Conservation (phyloP, 148 eudicot species). For the Fagopyrum esculentum region DNA sequence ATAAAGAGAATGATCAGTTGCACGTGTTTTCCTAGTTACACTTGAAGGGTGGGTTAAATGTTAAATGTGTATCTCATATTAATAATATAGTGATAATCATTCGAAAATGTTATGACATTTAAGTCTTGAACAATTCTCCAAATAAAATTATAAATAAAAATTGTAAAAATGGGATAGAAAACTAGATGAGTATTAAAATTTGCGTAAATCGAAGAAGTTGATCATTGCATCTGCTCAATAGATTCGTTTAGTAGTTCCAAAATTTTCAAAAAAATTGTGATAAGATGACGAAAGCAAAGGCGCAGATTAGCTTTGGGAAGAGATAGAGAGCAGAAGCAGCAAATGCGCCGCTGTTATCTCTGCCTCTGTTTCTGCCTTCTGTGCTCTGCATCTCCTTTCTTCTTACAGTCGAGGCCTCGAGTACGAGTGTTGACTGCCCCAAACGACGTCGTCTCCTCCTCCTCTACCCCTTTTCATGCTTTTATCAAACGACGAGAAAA, state of each 20-base stretch:
- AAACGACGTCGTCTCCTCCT: slow-evolving; percentile 5
- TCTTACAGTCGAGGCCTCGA: background rate
- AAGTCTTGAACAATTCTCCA: too few species aligned
- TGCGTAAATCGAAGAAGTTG: background rate
- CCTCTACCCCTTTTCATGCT: background rate
- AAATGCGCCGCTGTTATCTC: slow-evolving; percentile 10
- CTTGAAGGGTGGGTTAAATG: too few species aligned
- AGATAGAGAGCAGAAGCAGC: slow-evolving; percentile 6
- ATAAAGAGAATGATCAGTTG: too few species aligned
- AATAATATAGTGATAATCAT: too few species aligned
- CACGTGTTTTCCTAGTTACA: too few species aligned
- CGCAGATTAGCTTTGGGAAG: slow-evolving; percentile 4
- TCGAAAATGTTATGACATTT: too few species aligned
- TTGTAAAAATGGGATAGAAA: background rate
- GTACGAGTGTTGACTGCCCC: background rate
- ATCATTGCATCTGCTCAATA: background rate
- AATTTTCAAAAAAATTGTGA: background rate
- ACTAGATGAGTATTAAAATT: background rate
- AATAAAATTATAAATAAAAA: background rate
- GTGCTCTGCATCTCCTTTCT: slow-evolving; percentile 10
- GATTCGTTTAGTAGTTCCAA: background rate
- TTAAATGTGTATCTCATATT: too few species aligned
- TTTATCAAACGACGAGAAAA: slow-evolving; percentile 8
- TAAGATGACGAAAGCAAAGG: slow-evolving; percentile 4
- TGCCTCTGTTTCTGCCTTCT: slow-evolving; percentile 7